Conservation (phyloP, 352 stramenopile genomes). For the Phytopythium ostracodes region DNA sequence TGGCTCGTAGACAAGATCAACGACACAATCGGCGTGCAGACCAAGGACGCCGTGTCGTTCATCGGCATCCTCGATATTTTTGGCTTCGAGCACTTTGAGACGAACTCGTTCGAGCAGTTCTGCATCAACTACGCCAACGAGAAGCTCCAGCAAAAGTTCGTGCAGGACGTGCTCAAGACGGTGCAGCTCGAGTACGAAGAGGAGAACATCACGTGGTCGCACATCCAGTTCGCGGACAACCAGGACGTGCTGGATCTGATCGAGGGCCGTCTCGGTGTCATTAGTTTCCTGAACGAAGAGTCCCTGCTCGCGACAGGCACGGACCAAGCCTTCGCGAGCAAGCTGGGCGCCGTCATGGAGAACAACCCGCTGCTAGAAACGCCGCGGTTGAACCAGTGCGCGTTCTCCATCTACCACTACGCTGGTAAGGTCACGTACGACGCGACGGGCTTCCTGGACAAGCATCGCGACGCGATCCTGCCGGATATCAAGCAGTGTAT, state of each 20-base stretch:
- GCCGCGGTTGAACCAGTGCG: constrained; percentile 74
- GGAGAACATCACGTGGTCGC: constrained; percentile 89
- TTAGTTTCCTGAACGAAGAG: constrained; percentile 90
- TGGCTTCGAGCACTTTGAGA: constrained; percentile 90
- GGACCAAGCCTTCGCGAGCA: constrained; percentile 85
- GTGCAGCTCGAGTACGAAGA: constrained; percentile 90
- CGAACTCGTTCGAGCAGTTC: constrained; percentile 91
- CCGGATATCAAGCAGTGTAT: constrained; percentile 86
- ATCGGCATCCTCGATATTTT: constrained; percentile 95
- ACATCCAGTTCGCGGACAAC: constrained; percentile 90
- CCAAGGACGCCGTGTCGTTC: constrained; percentile 43
- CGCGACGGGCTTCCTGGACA: constrained; percentile 77
- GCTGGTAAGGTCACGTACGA: constrained; percentile 85
- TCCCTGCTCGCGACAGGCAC: constrained; percentile 79
- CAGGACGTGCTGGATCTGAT: constrained; percentile 90
- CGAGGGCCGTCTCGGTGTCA: constrained; percentile 84
- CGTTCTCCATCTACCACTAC: constrained; percentile 86
- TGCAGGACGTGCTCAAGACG: constrained; percentile 91
- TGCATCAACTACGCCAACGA: constrained; percentile 94
- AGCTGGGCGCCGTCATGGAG: constrained; percentile 84
- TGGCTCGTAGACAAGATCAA: constrained; percentile 96
- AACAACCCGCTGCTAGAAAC: constrained; percentile 85
- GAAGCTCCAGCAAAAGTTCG: constrained; percentile 88
- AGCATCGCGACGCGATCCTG: constrained; percentile 80
- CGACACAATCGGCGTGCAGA: constrained; percentile 78